Evolutionary conservation across 139 green algal species (phyloP).

Genomic region (Edaphochlamys debaryana): DNA sequence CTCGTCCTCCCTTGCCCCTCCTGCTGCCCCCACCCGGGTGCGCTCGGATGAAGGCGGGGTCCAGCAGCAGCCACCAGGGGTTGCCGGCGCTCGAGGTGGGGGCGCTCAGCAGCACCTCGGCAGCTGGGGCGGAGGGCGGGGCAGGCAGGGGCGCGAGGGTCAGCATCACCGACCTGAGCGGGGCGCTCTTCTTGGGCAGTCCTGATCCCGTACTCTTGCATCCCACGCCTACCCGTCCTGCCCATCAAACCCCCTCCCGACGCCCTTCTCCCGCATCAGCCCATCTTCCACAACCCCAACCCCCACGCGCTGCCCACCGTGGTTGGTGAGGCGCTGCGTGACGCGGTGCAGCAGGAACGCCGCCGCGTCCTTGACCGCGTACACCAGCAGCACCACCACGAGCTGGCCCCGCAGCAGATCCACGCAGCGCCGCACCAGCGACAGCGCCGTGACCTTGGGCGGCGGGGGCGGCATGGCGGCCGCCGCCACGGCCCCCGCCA

Average conservation of each 20-base stretch:
- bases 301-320: too few species aligned
- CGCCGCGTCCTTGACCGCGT: conserved; percentile 48
- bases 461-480: background rate
- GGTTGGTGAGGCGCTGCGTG: conserved; percentile 60
- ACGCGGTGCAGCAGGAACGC: conserved; percentile 61
- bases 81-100: conserved; percentile 50
- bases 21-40: conserved; percentile 37
- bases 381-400: conserved; percentile 51
- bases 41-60: conserved; percentile 55
- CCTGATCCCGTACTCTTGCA: too few species aligned
- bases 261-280: too few species aligned
- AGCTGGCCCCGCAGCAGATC: conserved; percentile 47
- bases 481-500: background rate
- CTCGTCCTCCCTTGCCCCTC: background rate
- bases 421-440: background rate
- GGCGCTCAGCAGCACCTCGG: conserved; percentile 45
- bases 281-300: too few species aligned
- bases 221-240: too few species aligned
- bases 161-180: too few species aligned
- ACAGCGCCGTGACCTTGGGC: background rate
- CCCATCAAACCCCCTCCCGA: too few species aligned
- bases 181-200: too few species aligned
- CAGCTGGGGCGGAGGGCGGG: conserved; percentile 10
- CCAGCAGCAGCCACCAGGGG: conserved; percentile 66
- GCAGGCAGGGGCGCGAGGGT: background rate